phyloP scores from a whole-genome alignment of 495 filamentous ascomycete genomes.

The Hypoxylon cercidicola region DNA sequence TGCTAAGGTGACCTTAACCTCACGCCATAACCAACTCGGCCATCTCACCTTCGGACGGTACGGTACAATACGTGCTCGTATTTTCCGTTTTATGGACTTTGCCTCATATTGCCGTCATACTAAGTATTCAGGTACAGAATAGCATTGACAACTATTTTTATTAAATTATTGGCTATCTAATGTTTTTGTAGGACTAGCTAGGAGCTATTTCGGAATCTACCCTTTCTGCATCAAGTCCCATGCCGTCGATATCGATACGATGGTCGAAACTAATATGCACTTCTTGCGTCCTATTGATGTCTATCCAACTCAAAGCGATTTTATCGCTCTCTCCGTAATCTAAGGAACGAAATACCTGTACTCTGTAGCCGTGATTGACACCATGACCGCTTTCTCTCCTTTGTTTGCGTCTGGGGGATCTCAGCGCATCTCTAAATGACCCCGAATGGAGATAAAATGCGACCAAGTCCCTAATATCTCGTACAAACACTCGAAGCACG shows the following conservation, averaged over 20 bases:
- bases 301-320: not conserved
- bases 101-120: too few relatives aligned
- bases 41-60: slow-evolving; percentile 54
- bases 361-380: not conserved
- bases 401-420: slow-evolving; percentile 5
- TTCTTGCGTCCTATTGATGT: slow-evolving; percentile 18
- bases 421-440: slow-evolving; percentile 11
- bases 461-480: slow-evolving; percentile 12
- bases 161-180: not conserved
- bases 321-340: slow-evolving; percentile 13
- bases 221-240: slow-evolving; percentile 1
- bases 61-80: too few relatives aligned
- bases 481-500: slow-evolving; percentile 32
- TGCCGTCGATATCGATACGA: slow-evolving; percentile 9
- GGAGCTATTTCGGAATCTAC: not conserved
- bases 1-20: slow-evolving; percentile 54
- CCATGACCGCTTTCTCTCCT: slow-evolving; percentile 4
- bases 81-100: too few relatives aligned
- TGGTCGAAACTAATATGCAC: slow-evolving; percentile 14
- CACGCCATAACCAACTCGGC: slow-evolving; percentile 58
- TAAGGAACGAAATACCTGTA: not conserved
- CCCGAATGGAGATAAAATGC: slow-evolving; percentile 10
- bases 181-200: not conserved
- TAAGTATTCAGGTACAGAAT: too few relatives aligned
- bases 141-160: too few relatives aligned